phyloP scores from a whole-genome alignment of 768 basidiomycete genomes.

The Amanita muscaria region DNA sequence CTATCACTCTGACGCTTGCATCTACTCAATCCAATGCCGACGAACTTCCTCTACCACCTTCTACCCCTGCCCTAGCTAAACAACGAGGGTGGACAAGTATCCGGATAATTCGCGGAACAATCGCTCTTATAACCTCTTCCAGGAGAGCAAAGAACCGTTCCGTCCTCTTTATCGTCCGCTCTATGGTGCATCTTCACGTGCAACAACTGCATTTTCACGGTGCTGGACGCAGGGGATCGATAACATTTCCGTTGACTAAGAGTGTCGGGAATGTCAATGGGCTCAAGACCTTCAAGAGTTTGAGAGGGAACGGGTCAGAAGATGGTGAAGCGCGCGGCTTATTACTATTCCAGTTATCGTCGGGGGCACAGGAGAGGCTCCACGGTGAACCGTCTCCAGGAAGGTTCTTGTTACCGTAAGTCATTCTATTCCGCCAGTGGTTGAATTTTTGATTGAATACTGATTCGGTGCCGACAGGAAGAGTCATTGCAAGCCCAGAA shows the following conservation, averaged over 20 bases:
- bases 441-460: too few relatives aligned
- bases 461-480: too few relatives aligned
- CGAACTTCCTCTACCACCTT: too few relatives aligned
- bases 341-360: slow-evolving; percentile 46
- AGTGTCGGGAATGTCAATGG: slow-evolving; percentile 26
- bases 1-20: too few relatives aligned
- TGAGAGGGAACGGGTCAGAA: slow-evolving; percentile 25
- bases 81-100: too few relatives aligned
- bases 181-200: slow-evolving; percentile 37
- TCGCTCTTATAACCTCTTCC: too few relatives aligned
- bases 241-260: slow-evolving; percentile 38
- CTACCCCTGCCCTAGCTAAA: too few relatives aligned
- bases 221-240: slow-evolving; percentile 48
- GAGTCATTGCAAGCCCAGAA: slow-evolving; percentile 35
- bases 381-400: slow-evolving; percentile 92
- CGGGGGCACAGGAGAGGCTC: slow-evolving; percentile 82
- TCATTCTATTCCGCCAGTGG: too few relatives aligned
- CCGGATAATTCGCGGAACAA: too few relatives aligned
- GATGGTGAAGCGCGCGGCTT: too few relatives aligned
- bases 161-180: slow-evolving; percentile 48
- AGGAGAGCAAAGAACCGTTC: slow-evolving; percentile 31
- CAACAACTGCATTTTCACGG: slow-evolving; percentile 32
- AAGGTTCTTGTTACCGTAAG: slow-evolving; percentile 77
- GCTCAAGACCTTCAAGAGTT: slow-evolving; percentile 26
- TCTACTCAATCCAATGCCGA: too few relatives aligned